Conservation (phyloP, 495 filamentous ascomycete genomes). For the Podospora bellae-mahoneyi region DNA sequence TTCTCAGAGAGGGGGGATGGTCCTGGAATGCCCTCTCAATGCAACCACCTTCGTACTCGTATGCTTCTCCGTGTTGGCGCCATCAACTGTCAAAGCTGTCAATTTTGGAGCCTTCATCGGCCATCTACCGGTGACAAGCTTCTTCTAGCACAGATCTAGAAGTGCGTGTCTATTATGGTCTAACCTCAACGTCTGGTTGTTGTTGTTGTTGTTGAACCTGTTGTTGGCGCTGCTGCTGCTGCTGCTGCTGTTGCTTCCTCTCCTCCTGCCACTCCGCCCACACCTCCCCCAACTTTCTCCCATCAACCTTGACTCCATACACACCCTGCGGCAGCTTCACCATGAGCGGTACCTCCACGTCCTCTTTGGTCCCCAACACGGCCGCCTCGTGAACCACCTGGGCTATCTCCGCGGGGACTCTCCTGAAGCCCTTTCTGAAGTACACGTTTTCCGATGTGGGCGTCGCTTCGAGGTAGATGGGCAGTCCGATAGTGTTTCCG, state of each 20-base stretch:
- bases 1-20: not conserved
- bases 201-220: not conserved
- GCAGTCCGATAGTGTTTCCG: conserved; percentile 25
- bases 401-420: conserved; percentile 19
- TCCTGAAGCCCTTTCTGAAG: conserved; percentile 28
- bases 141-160: not conserved
- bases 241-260: not conserved
- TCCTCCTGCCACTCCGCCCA: conserved; percentile 9
- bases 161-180: not conserved
- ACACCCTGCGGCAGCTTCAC: conserved; percentile 20
- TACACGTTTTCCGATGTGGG: conserved; percentile 29
- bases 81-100: not conserved
- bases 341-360: conserved; percentile 31
- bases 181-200: not conserved
- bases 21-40: not conserved
- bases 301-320: not conserved
- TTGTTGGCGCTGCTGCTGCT: not conserved
- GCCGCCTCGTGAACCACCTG: conserved; percentile 25
- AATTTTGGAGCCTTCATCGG: not conserved
- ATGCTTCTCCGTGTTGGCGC: not conserved
- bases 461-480: conserved; percentile 34
- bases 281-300: not conserved
- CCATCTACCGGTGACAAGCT: not conserved
- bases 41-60: not conserved
- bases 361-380: conserved; percentile 19